Evolutionary conservation across 2,329 filamentous ascomycete species (phyloP), one percentile per base, ranked within the genome.

Genomic region (Raffaelea deltoideospora): DNA sequence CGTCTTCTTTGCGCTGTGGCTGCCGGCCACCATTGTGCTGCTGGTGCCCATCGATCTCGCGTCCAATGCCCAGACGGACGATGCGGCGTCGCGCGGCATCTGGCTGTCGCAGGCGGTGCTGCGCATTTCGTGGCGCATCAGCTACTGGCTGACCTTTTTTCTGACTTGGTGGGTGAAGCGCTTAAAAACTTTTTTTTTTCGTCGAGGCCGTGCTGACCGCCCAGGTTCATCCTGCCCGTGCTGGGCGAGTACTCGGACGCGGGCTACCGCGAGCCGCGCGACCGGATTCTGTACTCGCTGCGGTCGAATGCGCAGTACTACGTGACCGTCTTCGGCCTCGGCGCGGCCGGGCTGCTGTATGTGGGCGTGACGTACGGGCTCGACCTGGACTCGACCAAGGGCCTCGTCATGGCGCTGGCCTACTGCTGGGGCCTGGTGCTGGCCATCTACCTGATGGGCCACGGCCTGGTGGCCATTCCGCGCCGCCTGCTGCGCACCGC

Each of bases 391-490:
- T 79, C 78, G 0, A 67, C 96, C 47, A 94, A 93, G 60, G 78
- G 73, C 26, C 64, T 92, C 29, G 69, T 93, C 44, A 94, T 98
- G 83, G 88, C 90, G 13, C 64, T 96, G 41, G 83, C 88, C 27
- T 98, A 98, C 56, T 84, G 85, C 41, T 96, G 87, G 81, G 86
- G 87, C 48, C 61, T 98, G 48, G 67, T 88, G 5, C 67, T 96
- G 36, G 90, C 87, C 32, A 94, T 98, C 43, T 96, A 94, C 51
- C 67, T 98, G 29, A 96, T 98, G 88, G 90, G 90, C 7, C 90
- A 98, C 56, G 90, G 90, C 8, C 66, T 98, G 20, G 90, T 98
- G 23, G 81, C 87, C 2, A 81, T 98, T 39, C 90, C 90, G 1
- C 70, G 88, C 45, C 73, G 72, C 27, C 63, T 98, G 14, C 79